Percentiles rank a stretch among this genome's conserved stretches.
Evolutionary conservation across 2,329 filamentous ascomycete genomes (phyloP).

Genomic region (Nigrospora osmanthi): DNA sequence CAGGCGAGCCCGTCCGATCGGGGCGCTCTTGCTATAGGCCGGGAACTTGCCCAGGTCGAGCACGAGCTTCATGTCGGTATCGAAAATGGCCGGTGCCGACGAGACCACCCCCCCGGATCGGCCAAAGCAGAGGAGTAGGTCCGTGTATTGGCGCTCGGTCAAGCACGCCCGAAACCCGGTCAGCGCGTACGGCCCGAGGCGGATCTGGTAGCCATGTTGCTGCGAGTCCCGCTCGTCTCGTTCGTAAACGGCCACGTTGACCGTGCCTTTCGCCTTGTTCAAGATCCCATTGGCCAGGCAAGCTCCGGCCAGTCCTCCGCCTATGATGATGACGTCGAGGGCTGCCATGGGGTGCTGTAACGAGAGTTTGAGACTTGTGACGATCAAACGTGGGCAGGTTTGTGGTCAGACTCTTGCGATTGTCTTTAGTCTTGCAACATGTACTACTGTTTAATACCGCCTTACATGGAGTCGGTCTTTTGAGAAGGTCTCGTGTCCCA

Average conservation of each 20-base stretch:
- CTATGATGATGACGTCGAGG: constrained; percentile 12
- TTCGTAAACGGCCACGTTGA: constrained; percentile 10
- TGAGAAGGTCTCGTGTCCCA: too few relatives aligned
- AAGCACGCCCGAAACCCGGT: constrained; percentile 11
- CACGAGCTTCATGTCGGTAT: neutral
- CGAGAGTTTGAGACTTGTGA: too few relatives aligned
- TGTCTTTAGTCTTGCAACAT: too few relatives aligned
- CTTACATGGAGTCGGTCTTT: too few relatives aligned
- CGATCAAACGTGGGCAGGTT: too few relatives aligned
- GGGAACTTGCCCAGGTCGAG: constrained; percentile 9
- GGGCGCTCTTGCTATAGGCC: constrained; percentile 10
- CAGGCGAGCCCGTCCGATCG: constrained; percentile 9
- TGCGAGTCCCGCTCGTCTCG: constrained; percentile 2
- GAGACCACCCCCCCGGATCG: neutral
- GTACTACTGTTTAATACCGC: too few relatives aligned
- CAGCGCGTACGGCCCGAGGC: constrained; percentile 9
- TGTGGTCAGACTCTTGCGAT: too few relatives aligned
- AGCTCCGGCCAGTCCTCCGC: constrained; percentile 10
- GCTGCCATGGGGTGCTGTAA: neutral
- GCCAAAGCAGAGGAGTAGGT: constrained; percentile 1
- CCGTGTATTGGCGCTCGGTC: neutral
- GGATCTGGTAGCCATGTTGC: constrained; percentile 12
- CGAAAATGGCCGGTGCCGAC: constrained; percentile 7
- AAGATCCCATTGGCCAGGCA: constrained; percentile 11
- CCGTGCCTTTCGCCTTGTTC: constrained; percentile 1